Evolutionary conservation across 2,329 filamentous ascomycete genomes (phyloP), one percentile per base, ranked within the genome.

Genomic region (Orbilia oligospora): DNA sequence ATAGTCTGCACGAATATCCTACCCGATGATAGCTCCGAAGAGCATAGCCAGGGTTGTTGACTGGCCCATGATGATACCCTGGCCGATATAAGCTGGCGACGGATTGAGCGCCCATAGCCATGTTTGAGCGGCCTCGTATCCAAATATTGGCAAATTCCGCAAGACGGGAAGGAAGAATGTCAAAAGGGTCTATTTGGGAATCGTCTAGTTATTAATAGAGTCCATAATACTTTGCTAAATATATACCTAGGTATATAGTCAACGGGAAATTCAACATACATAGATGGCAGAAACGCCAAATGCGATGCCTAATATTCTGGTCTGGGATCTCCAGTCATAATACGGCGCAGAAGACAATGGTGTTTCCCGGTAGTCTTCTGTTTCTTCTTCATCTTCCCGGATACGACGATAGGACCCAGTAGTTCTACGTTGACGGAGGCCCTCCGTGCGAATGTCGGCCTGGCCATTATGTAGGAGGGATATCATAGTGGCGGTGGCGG

Each of bases 21-120:
- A 77, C 73, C 73, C 96, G 9, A 97, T 83, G 16, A 97, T 84
- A 2, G 96, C 94, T 4, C 96, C 96, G 1, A 98, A 86, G 0
- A 97, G 88, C 96, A 99, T 99, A 82, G 98, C 95, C 66, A 97
- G 88, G 2, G 95, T 98, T 0, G 96, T 99, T 46, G 93, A 91
- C 3, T 95, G 93, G 0, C 96, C 96, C 96, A 99, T 99, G 83
- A 99, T 98, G 80, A 99, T 97, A 10, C 96, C 96, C 85, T 99
- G 96, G 0, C 96, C 96, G 27, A 98, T 90, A 83, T 99, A 99
- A 1, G 96, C 96, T n/a, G 97, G 91, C 55, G 94, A 97, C 0
- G 96, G 96, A 81, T 99, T 99, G 5, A 99, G 86, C 0, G 93
- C 96, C 96, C 96, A 99, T 0, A 97, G 88, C 95, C 95, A 99